These are phyloP conservation scores for Yamadazyma scolyti DNA, from an alignment of 805 yeast genomes.

Conservation along the genomic window DNA sequence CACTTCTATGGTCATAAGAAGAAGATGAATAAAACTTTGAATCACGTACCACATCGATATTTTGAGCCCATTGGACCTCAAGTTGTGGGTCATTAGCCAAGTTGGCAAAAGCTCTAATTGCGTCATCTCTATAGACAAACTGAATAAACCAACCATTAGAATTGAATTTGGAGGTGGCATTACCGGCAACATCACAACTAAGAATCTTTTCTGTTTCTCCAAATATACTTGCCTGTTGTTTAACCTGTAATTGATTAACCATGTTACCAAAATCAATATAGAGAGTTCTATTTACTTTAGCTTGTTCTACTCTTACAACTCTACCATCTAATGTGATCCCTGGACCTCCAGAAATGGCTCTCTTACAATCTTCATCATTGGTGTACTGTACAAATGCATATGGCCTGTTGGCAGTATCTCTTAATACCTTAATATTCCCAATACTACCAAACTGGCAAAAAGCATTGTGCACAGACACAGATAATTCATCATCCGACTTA, in stretches of 20 bases:
- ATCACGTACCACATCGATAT: no score
- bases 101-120: slow-evolving; percentile 77
- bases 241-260: slow-evolving; percentile 30
- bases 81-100: slow-evolving; percentile 52
- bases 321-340: slow-evolving; percentile 69
- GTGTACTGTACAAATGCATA: slow-evolving; percentile 90
- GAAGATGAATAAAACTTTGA: background rate
- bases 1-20: slow-evolving; percentile 57
- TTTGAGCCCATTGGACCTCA: slow-evolving; percentile 83
- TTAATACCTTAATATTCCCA: slow-evolving; percentile 71
- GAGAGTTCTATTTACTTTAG: slow-evolving; percentile 85
- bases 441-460: slow-evolving; percentile 71
- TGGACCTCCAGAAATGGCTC: slow-evolving; percentile 68
- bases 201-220: slow-evolving; percentile 77
- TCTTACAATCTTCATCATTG: slow-evolving; percentile 62
- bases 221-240: slow-evolving; percentile 41
- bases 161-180: slow-evolving; percentile 13
- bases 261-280: slow-evolving; percentile 42
- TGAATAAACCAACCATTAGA: slow-evolving; percentile 67
- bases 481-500: slow-evolving; percentile 66
- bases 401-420: slow-evolving; percentile 79
- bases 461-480: slow-evolving; percentile 63
- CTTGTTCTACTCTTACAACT: slow-evolving; percentile 81
- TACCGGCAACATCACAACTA: slow-evolving; percentile 34
- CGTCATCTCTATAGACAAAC: slow-evolving; percentile 81